A percentile compares a stretch with the other conserved stretches of the same genome.
Evolutionary conservation across 2,329 filamentous ascomycete species (phyloP).

Genomic region (Penicillium sp.): DNA sequence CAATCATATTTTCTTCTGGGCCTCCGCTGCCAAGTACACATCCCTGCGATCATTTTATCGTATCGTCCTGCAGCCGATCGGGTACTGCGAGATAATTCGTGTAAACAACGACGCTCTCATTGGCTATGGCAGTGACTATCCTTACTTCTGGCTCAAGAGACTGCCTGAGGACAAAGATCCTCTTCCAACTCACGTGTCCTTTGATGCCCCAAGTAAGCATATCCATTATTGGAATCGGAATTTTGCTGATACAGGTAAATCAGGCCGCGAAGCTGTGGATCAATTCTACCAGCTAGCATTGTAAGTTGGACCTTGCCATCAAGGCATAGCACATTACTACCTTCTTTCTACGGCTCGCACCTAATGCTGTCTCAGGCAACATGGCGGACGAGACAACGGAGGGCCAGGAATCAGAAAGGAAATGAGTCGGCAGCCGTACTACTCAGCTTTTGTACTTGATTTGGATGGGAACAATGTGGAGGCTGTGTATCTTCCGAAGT

Average conservation of each 20-base stretch:
- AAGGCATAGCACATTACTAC: not conserved
- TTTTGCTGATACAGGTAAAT: not conserved
- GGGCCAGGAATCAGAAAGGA: conserved; percentile 2
- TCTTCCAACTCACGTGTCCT: not conserved
- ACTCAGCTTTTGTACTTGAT: conserved; percentile 1
- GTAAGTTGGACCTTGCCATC: not conserved
- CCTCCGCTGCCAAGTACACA: not conserved
- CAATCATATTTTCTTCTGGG: conserved; percentile 7
- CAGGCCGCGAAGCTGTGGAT: conserved; percentile 2
- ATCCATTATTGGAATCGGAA: not conserved
- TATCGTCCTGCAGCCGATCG: not conserved
- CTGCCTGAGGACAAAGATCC: not conserved
- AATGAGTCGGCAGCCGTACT: conserved; percentile 6
- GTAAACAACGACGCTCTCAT: not conserved
- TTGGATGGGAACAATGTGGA: conserved; percentile 2
- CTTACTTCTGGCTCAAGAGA: conserved; percentile 1
- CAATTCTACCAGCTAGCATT: conserved; percentile 2
- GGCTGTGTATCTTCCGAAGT: conserved; percentile 1
- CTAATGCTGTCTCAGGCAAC: not conserved
- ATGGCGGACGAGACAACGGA: conserved; percentile 1
- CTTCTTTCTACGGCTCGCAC: not conserved
- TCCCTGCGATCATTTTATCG: conserved; percentile 1
- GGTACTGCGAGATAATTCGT: not conserved
- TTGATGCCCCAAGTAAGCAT: conserved; percentile 3
- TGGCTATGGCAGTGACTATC: conserved; percentile 4